Conservation (phyloP, 352 stramenopile genomes). For the Globisporangium iwayamae region DNA sequence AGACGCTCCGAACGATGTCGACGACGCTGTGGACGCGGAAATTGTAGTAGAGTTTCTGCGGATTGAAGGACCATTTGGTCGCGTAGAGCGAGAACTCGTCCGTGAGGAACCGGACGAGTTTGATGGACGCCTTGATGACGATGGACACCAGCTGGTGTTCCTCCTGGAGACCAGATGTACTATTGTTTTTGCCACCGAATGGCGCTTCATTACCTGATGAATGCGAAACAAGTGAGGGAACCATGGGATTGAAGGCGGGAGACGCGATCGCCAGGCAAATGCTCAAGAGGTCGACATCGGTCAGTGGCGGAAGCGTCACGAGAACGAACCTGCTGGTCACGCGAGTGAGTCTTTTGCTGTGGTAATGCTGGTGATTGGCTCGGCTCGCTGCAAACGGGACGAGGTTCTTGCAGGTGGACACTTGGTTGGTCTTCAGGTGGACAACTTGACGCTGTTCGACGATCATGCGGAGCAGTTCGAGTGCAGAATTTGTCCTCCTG, state of each 20-base stretch:
- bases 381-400: constrained; percentile 31
- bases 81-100: constrained; percentile 11
- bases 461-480: constrained; percentile 51
- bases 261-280: constrained; percentile 39
- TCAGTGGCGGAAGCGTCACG: constrained; percentile 25
- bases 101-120: constrained; percentile 42
- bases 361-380: constrained; percentile 3
- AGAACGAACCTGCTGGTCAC: constrained; percentile 33
- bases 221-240: background rate
- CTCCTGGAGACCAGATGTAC: constrained; percentile 23
- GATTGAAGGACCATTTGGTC: constrained; percentile 19
- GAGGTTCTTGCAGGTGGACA: constrained; percentile 24
- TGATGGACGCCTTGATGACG: constrained; percentile 55
- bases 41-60: constrained; percentile 52
- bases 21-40: constrained; percentile 40
- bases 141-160: constrained; percentile 29
- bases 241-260: background rate
- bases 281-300: constrained; percentile 43
- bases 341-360: constrained; percentile 18
- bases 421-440: constrained; percentile 28
- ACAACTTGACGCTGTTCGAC: constrained; percentile 37
- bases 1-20: constrained; percentile 41
- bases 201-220: background rate
- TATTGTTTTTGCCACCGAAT: background rate
- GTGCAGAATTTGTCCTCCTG: constrained; percentile 24